Evolutionary conservation across 1,139 yeast genomes (phyloP).

Genomic region (Geotrichum klebahnii): DNA sequence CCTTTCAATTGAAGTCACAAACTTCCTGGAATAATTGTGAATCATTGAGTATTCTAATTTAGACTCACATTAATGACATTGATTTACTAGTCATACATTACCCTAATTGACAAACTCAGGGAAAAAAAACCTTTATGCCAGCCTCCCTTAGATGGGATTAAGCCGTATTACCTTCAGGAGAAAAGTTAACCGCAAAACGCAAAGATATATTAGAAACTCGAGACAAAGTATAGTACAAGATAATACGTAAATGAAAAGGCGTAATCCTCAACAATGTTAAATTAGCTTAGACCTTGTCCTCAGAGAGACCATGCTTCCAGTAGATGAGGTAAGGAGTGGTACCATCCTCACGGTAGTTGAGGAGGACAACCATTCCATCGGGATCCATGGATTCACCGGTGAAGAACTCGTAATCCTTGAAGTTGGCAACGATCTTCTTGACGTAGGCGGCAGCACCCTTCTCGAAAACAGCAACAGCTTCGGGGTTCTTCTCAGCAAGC

Average conservation of each 20-base stretch:
- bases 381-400: conserved; percentile 99
- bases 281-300: conserved; percentile 71
- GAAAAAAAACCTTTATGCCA: too few species aligned
- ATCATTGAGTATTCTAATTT: too few species aligned
- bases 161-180: too few species aligned
- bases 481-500: conserved; percentile 86
- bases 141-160: too few species aligned
- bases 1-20: too few species aligned
- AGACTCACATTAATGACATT: too few species aligned
- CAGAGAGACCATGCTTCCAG: conserved; percentile 97
- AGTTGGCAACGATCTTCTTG: conserved; percentile 89
- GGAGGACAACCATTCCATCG: conserved; percentile 94
- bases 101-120: too few species aligned
- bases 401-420: conserved; percentile 98
- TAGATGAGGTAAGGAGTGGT: conserved; percentile 92
- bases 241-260: neutral
- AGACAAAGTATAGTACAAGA: conserved; percentile 1
- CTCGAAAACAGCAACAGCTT: conserved; percentile 78
- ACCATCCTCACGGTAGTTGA: conserved; percentile 99
- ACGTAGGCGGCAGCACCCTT: conserved; percentile 94
- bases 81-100: too few species aligned
- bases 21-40: too few species aligned
- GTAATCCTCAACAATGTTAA: neutral
- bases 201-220: conserved; percentile 4
- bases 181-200: neutral